Percentiles rank a stretch among this genome's conserved stretches.
phyloP scores from a whole-genome alignment of 805 yeast genomes.

The Candida ovalis region DNA sequence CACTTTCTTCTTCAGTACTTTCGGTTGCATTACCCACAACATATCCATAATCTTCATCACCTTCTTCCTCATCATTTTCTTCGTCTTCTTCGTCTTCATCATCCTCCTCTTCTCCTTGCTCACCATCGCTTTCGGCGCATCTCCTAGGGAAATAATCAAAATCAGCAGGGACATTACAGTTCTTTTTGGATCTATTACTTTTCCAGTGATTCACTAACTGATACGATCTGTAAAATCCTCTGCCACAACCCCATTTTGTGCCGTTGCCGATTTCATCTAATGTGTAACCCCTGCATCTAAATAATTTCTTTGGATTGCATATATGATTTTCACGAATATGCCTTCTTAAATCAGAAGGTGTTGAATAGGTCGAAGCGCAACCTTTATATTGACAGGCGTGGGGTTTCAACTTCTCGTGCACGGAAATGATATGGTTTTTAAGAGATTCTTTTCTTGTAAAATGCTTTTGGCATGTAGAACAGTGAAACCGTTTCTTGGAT shows the following conservation, averaged over 20 bases:
- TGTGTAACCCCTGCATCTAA: conserved; percentile 11
- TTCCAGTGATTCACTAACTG: conserved; percentile 22
- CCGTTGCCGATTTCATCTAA: conserved; percentile 1
- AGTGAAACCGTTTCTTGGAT: conserved; percentile 8
- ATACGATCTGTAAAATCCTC: conserved; percentile 17
- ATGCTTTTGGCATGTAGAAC: conserved; percentile 11
- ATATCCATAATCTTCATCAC: neutral
- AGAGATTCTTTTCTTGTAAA: conserved; percentile 21
- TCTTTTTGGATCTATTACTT: conserved; percentile 14
- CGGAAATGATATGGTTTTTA: conserved; percentile 19
- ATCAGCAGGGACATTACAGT: conserved; percentile 16
- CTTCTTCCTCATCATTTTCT: neutral
- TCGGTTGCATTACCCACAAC: neutral
- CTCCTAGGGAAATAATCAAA: conserved; percentile 16
- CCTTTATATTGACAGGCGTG: conserved; percentile 12
- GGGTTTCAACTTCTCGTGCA: conserved; percentile 16
- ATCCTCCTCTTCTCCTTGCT: neutral
- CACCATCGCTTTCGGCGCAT: conserved; percentile 1
- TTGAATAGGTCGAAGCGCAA: conserved; percentile 12
- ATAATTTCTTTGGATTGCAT: conserved; percentile 7
- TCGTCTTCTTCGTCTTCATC: neutral
- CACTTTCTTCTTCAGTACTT: neutral
- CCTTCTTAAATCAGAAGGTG: conserved; percentile 20
- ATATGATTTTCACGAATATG: conserved; percentile 18
- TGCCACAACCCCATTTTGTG: conserved; percentile 17